A percentile compares a stretch with the other conserved stretches of the same genome.
These are phyloP conservation scores for Pleurotus sapidus DNA, from an alignment of 768 basidiomycete genomes.

Conservation along the genomic window DNA sequence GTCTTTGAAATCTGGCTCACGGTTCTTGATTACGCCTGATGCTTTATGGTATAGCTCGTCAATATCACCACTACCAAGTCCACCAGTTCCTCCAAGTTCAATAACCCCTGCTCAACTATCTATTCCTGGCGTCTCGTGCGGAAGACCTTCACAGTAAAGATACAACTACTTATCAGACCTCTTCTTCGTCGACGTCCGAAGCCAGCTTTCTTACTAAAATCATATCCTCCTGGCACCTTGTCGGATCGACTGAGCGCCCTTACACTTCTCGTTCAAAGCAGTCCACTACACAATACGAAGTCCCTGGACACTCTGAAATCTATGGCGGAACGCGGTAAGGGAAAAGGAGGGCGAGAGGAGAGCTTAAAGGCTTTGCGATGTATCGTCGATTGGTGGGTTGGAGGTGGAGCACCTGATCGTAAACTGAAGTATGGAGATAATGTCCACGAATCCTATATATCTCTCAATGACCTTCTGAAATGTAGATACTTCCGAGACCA, in stretches of 20 bases:
- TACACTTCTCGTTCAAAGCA: conserved; percentile 84
- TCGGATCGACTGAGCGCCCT: conserved; percentile 91
- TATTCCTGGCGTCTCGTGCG: conserved; percentile 42
- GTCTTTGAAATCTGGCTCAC: conserved; percentile 32
- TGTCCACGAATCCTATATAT: neutral
- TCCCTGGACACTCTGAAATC: conserved; percentile 72
- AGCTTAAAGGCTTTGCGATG: conserved; percentile 87
- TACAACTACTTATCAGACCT: conserved; percentile 43
- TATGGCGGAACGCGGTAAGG: conserved; percentile 76
- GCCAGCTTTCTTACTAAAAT: conserved; percentile 81
- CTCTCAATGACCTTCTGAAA: neutral
- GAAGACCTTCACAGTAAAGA: conserved; percentile 37
- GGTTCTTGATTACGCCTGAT: conserved; percentile 34
- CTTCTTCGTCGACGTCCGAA: conserved; percentile 70
- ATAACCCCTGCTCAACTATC: conserved; percentile 43
- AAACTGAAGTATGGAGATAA: conserved; percentile 74
- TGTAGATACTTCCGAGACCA: conserved; percentile 92
- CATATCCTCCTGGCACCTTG: conserved; percentile 83
- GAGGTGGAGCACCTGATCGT: conserved; percentile 83
- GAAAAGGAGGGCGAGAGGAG: conserved; percentile 91
- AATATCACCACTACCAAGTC: conserved; percentile 35
- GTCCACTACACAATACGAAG: conserved; percentile 81
- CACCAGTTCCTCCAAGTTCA: conserved; percentile 22
- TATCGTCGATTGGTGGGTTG: conserved; percentile 96
- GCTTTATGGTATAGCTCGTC: conserved; percentile 54